Percentiles rank a stretch among this genome's conserved stretches.
Conservation (phyloP, 2,329 filamentous ascomycete species). For the Berkeleyomyces rouxiae region DNA sequence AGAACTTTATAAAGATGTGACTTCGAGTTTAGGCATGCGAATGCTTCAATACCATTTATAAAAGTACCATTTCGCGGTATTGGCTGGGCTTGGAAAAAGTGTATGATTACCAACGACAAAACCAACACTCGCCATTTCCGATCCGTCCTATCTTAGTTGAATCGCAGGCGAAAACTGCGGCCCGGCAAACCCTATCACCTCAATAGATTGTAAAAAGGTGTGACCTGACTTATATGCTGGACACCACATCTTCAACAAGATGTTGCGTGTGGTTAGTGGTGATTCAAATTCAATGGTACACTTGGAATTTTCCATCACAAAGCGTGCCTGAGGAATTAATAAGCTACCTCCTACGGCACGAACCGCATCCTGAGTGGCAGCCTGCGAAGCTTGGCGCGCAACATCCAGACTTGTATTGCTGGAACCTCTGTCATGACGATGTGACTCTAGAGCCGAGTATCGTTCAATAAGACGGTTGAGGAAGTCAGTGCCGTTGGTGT, state of each 20-base stretch:
- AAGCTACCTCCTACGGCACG: conserved; percentile 41
- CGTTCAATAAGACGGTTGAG: background rate
- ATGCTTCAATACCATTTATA: no score
- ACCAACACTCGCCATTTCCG: background rate
- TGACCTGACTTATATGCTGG: conserved; percentile 44
- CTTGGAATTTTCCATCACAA: conserved; percentile 69
- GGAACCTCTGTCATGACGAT: conserved; percentile 21
- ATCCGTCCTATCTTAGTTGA: conserved; percentile 32
- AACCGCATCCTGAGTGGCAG: conserved; percentile 32
- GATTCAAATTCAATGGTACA: conserved; percentile 78
- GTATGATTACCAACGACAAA: no score
- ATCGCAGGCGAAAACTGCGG: conserved; percentile 66
- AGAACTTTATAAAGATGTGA: no score
- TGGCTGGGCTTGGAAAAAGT: no score
- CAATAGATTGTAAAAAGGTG: conserved; percentile 65
- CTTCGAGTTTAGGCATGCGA: no score
- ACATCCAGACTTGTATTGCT: conserved; percentile 9
- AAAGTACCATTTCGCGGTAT: no score
- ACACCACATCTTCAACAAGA: conserved; percentile 83
- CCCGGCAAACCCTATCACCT: conserved; percentile 70
- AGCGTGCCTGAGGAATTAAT: conserved; percentile 59
- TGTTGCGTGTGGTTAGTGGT: conserved; percentile 63
- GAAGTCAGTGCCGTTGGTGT: background rate
- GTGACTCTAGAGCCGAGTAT: conserved; percentile 15
- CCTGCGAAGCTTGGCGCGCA: conserved; percentile 6